Conservation (phyloP, 768 basidiomycete genomes). For the Trametes cingulata region DNA sequence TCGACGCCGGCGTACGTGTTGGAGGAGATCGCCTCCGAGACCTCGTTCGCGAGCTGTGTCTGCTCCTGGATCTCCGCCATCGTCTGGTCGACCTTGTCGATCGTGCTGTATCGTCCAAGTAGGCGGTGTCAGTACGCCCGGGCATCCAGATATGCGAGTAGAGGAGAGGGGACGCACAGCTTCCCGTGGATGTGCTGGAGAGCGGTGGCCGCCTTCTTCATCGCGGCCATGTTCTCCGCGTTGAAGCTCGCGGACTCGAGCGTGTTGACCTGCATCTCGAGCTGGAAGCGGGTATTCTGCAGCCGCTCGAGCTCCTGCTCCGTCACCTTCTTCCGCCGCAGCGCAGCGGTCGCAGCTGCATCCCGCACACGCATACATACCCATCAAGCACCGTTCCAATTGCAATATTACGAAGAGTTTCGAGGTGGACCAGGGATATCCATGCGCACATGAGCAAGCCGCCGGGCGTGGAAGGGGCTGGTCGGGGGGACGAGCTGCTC, state of each 20-base stretch:
- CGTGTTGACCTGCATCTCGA: constrained; percentile 96
- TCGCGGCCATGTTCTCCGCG: constrained; percentile 93
- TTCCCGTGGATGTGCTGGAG: constrained; percentile 87
- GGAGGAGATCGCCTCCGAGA: constrained; percentile 83
- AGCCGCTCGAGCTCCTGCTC: constrained; percentile 87
- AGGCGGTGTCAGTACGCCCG: not conserved
- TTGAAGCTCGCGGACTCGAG: constrained; percentile 98
- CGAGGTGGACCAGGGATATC: not conserved
- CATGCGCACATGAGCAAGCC: not conserved
- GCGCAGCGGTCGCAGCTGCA: constrained; percentile 82
- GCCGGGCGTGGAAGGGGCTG: not conserved
- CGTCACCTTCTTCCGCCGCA: constrained; percentile 90
- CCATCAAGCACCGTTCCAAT: not conserved
- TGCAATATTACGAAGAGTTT: not conserved
- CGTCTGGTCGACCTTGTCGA: constrained; percentile 86
- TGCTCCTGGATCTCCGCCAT: constrained; percentile 90
- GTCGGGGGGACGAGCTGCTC: constrained; percentile 34
- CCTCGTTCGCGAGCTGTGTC: constrained; percentile 89
- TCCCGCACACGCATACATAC: not conserved
- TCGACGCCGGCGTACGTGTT: constrained; percentile 56
- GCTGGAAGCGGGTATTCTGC: constrained; percentile 81
- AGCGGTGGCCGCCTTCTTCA: constrained; percentile 93
- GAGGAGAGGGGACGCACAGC: constrained; percentile 56
- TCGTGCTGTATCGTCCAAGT: constrained; percentile 49
- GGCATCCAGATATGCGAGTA: not conserved